A percentile compares a stretch with the other conserved stretches of the same genome.
phyloP scores from a whole-genome alignment of 331 rosid species.

The Acacia concinna region DNA sequence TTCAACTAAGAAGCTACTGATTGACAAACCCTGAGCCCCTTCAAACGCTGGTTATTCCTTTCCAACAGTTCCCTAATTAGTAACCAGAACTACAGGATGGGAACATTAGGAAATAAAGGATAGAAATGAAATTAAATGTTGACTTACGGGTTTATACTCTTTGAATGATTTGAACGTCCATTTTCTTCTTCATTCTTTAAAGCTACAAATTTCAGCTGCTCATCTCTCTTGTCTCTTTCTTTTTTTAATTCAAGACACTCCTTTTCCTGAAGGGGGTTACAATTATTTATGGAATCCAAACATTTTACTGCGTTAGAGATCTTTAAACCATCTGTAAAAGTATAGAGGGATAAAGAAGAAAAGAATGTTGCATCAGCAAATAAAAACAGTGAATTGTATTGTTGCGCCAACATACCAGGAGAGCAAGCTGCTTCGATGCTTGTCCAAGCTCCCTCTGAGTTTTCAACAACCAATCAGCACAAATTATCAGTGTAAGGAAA shows the following conservation, averaged over 20 bases:
- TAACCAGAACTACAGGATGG: slow-evolving; percentile 3
- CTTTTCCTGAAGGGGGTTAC: slow-evolving; percentile 67
- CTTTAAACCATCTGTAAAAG: neutral
- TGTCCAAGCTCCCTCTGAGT: slow-evolving; percentile 74
- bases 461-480: slow-evolving; percentile 35
- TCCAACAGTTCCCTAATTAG: neutral
- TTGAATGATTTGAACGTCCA: slow-evolving; percentile 28
- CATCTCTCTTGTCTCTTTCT: slow-evolving; percentile 55
- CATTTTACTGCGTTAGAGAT: slow-evolving; percentile 20
- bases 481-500: slow-evolving; percentile 22
- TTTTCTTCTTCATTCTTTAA: slow-evolving; percentile 44
- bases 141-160: slow-evolving; percentile 56
- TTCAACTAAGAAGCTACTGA: slow-evolving; percentile 18
- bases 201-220: slow-evolving; percentile 38
- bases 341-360: neutral
- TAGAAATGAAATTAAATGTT: neutral
- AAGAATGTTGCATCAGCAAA: slow-evolving; percentile 18
- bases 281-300: slow-evolving; percentile 14
- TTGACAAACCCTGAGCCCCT: slow-evolving; percentile 7
- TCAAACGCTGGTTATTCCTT: slow-evolving; percentile 25
- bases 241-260: slow-evolving; percentile 60
- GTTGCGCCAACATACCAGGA: slow-evolving; percentile 51
- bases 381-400: neutral
- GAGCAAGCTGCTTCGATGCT: slow-evolving; percentile 51
- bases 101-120: neutral